Base-by-base conservation (phyloP, 1,284 basidiomycete genomes). In the Trichosporon sp. region DNA sequence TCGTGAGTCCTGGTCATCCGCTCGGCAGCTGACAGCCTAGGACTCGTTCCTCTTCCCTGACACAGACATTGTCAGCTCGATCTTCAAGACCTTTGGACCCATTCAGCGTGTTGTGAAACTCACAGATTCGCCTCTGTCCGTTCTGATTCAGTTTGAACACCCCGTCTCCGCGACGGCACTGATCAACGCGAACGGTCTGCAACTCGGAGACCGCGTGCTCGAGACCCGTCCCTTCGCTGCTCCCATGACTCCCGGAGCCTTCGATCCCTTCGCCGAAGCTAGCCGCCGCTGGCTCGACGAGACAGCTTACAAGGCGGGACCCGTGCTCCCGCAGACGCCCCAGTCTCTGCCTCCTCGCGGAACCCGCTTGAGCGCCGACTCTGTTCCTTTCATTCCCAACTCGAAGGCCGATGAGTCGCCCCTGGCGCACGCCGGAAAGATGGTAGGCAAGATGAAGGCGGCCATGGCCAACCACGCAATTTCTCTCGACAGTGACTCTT, bases 61-160 rank as follows among this genome's bases (percentile, higher is more conserved):
- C 48, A 70, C 72, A 12, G 76, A 71, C 2, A 67, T 71, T 4
- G 75, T 83, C 68, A 71, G 73, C 37, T 75, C 78, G n/a, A 71
- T 79, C 54, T 81, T 83, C 73, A 66, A 68, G 26, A 74, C 76
- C 35, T 81, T 81, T 59, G 81, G 81, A 11, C 74, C 78, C 1
- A 76, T 83, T 40, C 14, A 68, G 12, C 74, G 77, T 14, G 77
- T 78, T 12, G 73, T 76, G 14, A 73, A 79, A 68, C 69, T 79
- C n/a, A 71, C 76, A 21, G 68, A 72, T 2, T 46, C 46, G 1
- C 72, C 70, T 67, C 66, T 78, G 54, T 73, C 77, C 38, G 77
- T 75, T 1, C 38, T 79, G n/a, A 75, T 83, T 37, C 74, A 80
- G 54, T 83, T 81, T 65, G 78, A 81, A 21, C 70, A 77, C 63